Evolutionary conservation across 768 basidiomycete species (phyloP), one percentile per base, ranked within the genome.

Genomic region (Lyophyllum decastes): DNA sequence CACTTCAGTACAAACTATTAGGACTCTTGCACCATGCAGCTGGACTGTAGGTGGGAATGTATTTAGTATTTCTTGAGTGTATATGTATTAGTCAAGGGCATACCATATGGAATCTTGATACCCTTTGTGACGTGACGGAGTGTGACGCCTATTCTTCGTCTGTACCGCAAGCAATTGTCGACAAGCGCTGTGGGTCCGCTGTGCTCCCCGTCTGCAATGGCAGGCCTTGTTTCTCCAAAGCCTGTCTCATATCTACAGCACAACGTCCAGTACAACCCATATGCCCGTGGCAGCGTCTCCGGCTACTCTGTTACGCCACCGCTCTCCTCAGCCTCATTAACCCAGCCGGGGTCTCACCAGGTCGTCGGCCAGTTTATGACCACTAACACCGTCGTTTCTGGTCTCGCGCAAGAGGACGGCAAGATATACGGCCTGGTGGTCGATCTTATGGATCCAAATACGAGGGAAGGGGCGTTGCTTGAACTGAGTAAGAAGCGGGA

Each of bases 401-500:
- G 54, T 46, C 69, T 78, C 60, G 70, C 81, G 21, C 83, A 84
- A 34, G 82, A 83, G 55, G 82, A 84, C 57, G 70, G 71, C 63
- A 95, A 97, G 77, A 97, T 99, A 44, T 96, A 94, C 73, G 78
- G 81, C 11, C 82, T 98, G 52, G 95, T 98, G 58, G 86, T 94
- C 63, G 92, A 96, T 56, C 76, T 96, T 25, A 82, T 91, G 79
- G 88, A 93, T 66, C 86, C 89, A 1, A 82, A 78, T 54, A 85
- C 89, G n/a, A 83, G 96, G 60, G 97, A 99, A 70, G 82, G 81
- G 2, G 96, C 97, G 1, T 78, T 99, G 49, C 80, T 98, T 53
- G 97, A 99, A 76, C 80, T 99, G 66, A 96, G 94, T 77, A 98
- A 99, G 83, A 98, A 98, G 79, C 80, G 97, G 61, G 97, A 98